Percentiles rank a stretch among this genome's conserved stretches.
Conservation (phyloP, 257 asterid genomes). For the Verbena officinalis region DNA sequence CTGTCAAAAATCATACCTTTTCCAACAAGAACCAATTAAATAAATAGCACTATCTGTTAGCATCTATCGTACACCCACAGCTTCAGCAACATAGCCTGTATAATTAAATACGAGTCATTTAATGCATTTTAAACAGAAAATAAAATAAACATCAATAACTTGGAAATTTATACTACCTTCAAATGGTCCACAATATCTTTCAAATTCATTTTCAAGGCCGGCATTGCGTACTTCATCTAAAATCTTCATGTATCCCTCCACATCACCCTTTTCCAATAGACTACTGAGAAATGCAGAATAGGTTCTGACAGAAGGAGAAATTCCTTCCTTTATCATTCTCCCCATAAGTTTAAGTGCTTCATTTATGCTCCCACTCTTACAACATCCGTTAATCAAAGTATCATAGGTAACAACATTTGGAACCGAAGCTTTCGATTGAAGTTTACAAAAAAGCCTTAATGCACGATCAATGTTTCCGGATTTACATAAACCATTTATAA, state of each 20-base stretch:
- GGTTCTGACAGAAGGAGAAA: constrained; percentile 53
- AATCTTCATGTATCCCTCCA: constrained; percentile 46
- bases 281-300: constrained; percentile 54
- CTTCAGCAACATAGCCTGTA: constrained; percentile 37
- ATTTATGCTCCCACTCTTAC: constrained; percentile 54
- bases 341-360: constrained; percentile 65
- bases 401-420: constrained; percentile 74
- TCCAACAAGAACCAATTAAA: constrained; percentile 10
- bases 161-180: constrained; percentile 36
- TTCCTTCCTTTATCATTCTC: constrained; percentile 68
- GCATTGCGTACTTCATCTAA: constrained; percentile 48
- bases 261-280: constrained; percentile 44
- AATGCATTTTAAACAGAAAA: background rate
- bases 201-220: constrained; percentile 34
- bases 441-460: constrained; percentile 69
- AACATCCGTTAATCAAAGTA: constrained; percentile 69
- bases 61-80: constrained; percentile 27
- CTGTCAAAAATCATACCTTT: background rate
- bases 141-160: background rate
- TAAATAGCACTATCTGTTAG: constrained; percentile 22
- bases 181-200: constrained; percentile 27
- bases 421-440: constrained; percentile 59
- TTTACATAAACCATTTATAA: constrained; percentile 79
- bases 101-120: background rate
- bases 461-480: constrained; percentile 82